Conservation (phyloP, 2,329 filamentous ascomycete species). For the Epichloe sp. region DNA sequence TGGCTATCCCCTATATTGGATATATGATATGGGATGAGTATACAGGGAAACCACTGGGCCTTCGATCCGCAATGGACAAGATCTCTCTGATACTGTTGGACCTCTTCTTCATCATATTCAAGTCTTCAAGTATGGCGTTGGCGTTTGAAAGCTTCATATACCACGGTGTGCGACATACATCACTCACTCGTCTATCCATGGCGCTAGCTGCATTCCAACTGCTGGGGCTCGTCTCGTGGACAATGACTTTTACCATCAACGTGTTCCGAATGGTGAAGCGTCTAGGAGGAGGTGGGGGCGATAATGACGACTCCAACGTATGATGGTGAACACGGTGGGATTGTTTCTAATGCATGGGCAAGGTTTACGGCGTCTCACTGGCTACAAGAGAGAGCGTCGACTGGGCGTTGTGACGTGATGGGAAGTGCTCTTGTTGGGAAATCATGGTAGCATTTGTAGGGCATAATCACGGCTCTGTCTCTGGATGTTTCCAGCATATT, state of each 20-base stretch:
- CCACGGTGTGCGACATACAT: slow-evolving; percentile 23
- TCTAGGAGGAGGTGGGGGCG: slow-evolving; percentile 40
- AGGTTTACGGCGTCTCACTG: neutral
- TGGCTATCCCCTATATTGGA: slow-evolving; percentile 78
- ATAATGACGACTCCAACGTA: slow-evolving; percentile 1
- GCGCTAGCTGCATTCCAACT: slow-evolving; percentile 68
- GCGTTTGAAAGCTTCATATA: slow-evolving; percentile 75
- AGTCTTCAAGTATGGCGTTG: slow-evolving; percentile 80
- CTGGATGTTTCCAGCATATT: no score
- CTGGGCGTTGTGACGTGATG: neutral
- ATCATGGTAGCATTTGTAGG: neutral
- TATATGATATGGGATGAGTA: slow-evolving; percentile 98
- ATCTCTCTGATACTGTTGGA: slow-evolving; percentile 83
- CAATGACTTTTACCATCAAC: slow-evolving; percentile 78
- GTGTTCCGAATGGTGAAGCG: slow-evolving; percentile 57
- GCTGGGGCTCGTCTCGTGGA: slow-evolving; percentile 77
- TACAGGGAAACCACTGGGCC: slow-evolving; percentile 78
- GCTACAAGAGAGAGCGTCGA: neutral
- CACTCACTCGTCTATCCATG: slow-evolving; percentile 43
- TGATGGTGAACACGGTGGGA: neutral
- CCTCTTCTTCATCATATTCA: slow-evolving; percentile 94
- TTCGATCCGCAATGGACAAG: slow-evolving; percentile 74
- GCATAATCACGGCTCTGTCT: no score
- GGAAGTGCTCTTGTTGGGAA: neutral
- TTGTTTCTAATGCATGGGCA: neutral